A percentile compares a stretch with the other conserved stretches of the same genome.
Conservation (phyloP, 768 basidiomycete genomes). For the Trametes villosa region DNA sequence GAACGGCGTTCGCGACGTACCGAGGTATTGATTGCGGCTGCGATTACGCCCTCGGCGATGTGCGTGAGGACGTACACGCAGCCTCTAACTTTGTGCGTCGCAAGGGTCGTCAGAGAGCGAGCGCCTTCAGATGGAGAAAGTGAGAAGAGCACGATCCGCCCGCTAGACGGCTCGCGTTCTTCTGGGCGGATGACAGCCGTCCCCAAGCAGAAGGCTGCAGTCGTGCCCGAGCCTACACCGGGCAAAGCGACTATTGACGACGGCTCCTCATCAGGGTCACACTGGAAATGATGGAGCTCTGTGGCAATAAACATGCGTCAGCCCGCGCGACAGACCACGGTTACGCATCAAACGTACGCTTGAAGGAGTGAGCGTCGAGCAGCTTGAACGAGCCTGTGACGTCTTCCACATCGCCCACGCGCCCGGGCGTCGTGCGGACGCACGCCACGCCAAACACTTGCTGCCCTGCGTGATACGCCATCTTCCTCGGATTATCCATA, state of each 20-base stretch:
- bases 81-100: conserved; percentile 56
- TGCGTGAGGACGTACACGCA: conserved; percentile 69
- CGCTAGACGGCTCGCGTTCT: conserved; percentile 45
- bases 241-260: conserved; percentile 50
- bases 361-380: conserved; percentile 65
- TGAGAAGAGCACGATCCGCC: conserved; percentile 64
- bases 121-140: conserved; percentile 33
- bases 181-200: conserved; percentile 38
- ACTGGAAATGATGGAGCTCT: conserved; percentile 54
- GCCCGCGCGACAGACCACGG: background rate
- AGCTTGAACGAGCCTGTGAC: conserved; percentile 64
- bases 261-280: conserved; percentile 63
- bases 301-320: conserved; percentile 19
- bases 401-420: conserved; percentile 53
- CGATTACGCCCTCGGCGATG: conserved; percentile 50
- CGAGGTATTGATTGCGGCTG: conserved; percentile 76
- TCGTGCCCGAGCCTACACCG: background rate
- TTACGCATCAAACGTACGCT: conserved; percentile 36
- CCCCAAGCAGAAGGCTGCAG: conserved; percentile 42
- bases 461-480: conserved; percentile 59
- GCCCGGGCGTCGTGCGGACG: conserved; percentile 53
- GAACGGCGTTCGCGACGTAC: conserved; percentile 47
- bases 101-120: conserved; percentile 36
- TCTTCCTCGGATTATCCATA: conserved; percentile 67
- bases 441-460: conserved; percentile 72